Evolutionary conservation across 2,329 filamentous ascomycete genomes (phyloP), one percentile per base, ranked within the genome.

Genomic region (Orbilia blumenaviensis): DNA sequence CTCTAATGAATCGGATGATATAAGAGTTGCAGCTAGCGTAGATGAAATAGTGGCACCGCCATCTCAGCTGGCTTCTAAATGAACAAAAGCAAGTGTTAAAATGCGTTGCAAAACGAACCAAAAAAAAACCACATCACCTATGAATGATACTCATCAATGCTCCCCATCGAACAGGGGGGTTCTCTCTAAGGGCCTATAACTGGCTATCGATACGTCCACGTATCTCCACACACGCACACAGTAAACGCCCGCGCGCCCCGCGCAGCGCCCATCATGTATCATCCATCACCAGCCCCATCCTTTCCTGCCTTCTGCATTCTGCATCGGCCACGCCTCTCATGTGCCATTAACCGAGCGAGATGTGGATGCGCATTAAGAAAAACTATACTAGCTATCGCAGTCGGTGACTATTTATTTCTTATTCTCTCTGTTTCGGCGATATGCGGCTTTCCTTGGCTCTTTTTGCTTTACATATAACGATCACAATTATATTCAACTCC

Each of bases 401-500:
- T 21, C 50, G 63, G 63, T 58, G 36, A 67, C 56, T 67, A 46
- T 56, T 66, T n/a, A n/a, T n/a, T n/a, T n/a, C n/a, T n/a, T n/a
- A n/a, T n/a, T n/a, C n/a, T 54, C 18, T 44, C 41, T 18, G 32
- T 50, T 68, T 68, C 66, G 66, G 66, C 66, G 66, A 68, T 54
- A 61, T 68, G 66, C 66, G 52, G 42, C n/a, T n/a, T n/a, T n/a
- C 27, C 64, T 58, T 67, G 48, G 66, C 54, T 38, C 18, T 29
- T 14, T 32, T 38, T 21, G 16, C 34, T 21, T 29, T 52, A 8
- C n/a, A n/a, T n/a, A n/a, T n/a, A 52, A 23, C 46, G 7, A 21
- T 44, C 6, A 44, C 23, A 16, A 44, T 44, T 16, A 44, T 44
- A 16, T 44, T 44, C 41, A 44, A 18, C 41, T 23, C n/a, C n/a